Base-by-base conservation (phyloP, 176 grass and related monocot genomes). In the Tuctoria greenei region DNA sequence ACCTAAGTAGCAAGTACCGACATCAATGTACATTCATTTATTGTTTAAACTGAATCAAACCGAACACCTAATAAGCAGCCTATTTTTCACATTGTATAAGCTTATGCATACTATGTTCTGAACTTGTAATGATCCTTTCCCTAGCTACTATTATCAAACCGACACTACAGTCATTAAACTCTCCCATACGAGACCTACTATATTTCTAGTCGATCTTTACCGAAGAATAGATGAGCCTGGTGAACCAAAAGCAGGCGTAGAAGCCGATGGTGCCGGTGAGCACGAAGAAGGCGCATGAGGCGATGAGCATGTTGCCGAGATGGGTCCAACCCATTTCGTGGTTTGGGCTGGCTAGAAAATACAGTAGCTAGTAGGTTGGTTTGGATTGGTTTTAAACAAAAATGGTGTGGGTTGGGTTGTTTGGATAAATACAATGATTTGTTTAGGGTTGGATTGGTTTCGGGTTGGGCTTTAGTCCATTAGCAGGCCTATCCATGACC, bases 261-360 rank as follows among this genome's bases (percentile, higher is more conserved):
- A 99, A 99, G 76, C 91, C 91, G 18, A 99, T 78, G 25, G 95
- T 88, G 67, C 95, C 87, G 0, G 87, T 95, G 75, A 95, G 89
- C 24, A 88, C 87, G 69, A 98, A 95, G 87, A 92, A 92, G 25
- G 91, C 79, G 50, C 85, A 90, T 0, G 95, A 99, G 20, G 85
- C 89, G 16, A 99, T 90, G 61, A 95, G 80, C 95, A 99, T 99
- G 82, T 92, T 88, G 13, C 87, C 85, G 11, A n/a, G n/a, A n/a
- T n/a, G n/a, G n/a, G n/a, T n/a, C n/a, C n/a, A n/a, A n/a, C n/a
- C n/a, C n/a, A n/a, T n/a, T n/a, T n/a, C n/a, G n/a, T n/a, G n/a
- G n/a, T n/a, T n/a, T n/a, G n/a, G n/a, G n/a, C n/a, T n/a, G n/a
- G n/a, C n/a, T n/a, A n/a, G n/a, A n/a, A n/a, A n/a, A n/a, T n/a